Percentiles rank a stretch among this genome's conserved stretches.
Evolutionary conservation across 306 rosid genomes (phyloP).

Genomic region (Echinosophora koreensis): DNA sequence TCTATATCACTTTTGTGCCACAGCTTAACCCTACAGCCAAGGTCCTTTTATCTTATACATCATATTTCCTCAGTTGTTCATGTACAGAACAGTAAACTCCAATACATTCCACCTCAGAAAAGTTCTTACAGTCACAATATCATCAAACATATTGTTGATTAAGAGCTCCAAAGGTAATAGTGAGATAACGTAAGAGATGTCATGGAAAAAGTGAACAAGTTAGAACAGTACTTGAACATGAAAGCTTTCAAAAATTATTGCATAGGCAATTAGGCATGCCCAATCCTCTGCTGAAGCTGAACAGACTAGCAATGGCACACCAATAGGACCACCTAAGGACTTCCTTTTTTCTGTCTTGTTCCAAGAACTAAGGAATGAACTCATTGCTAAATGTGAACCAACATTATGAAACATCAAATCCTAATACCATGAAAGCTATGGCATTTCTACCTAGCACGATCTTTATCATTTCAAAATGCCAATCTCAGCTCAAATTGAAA

Average conservation of each 20-base stretch:
- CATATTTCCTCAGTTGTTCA: not conserved
- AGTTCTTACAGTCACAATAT: conserved; percentile 1
- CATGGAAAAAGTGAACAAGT: conserved; percentile 1
- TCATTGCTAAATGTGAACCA: not conserved
- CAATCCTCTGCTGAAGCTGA: not conserved
- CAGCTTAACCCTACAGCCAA: not conserved
- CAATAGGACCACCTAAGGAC: not conserved
- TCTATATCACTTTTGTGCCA: not conserved
- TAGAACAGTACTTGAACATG: not conserved
- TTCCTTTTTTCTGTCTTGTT: not conserved
- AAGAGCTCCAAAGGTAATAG: not conserved
- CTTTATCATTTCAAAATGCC: conserved; percentile 9
- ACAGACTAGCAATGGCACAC: not conserved
- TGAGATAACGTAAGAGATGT: not conserved
- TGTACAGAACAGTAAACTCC: conserved; percentile 6
- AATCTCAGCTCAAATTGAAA: conserved; percentile 23
- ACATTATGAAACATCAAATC: conserved; percentile 6
- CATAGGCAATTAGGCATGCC: not conserved
- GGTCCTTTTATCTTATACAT: conserved; percentile 8
- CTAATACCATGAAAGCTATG: not conserved
- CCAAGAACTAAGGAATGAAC: not conserved
- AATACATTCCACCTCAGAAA: conserved; percentile 11
- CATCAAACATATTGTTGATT: not conserved
- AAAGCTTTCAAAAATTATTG: not conserved
- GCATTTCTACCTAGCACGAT: conserved; percentile 32